Conservation (phyloP, 2,329 filamentous ascomycete genomes). For the Aspergillus floridensis region DNA sequence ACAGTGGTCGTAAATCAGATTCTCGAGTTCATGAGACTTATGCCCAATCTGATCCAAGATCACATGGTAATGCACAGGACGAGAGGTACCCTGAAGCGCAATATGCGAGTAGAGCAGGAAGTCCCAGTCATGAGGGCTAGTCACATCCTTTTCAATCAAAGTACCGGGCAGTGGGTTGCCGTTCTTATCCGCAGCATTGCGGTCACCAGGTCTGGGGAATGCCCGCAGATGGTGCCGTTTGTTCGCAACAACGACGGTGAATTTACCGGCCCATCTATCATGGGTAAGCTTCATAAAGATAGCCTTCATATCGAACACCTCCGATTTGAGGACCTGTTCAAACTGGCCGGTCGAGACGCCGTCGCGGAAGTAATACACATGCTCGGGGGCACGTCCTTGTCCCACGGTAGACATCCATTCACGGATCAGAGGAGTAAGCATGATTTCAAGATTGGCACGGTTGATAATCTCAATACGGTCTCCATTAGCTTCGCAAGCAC, state of each 20-base stretch:
- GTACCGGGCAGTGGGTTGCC: constrained; percentile 82
- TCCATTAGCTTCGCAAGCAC: constrained; percentile 78
- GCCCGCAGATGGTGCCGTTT: constrained; percentile 95
- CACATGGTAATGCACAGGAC: constrained; percentile 89
- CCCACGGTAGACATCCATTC: constrained; percentile 62
- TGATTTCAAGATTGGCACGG: constrained; percentile 60
- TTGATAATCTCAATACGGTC: constrained; percentile 76
- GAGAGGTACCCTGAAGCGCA: constrained; percentile 90
- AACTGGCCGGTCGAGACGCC: constrained; percentile 90
- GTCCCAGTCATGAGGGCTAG: constrained; percentile 85
- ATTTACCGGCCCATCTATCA: constrained; percentile 55
- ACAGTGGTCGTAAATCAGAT: constrained; percentile 90
- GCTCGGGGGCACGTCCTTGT: constrained; percentile 58
- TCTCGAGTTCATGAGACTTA: constrained; percentile 68
- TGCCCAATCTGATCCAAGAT: constrained; percentile 76
- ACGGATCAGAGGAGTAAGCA: constrained; percentile 63
- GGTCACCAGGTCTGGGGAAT: constrained; percentile 66
- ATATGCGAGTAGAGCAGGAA: constrained; percentile 72
- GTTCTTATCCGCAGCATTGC: constrained; percentile 63
- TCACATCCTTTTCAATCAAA: constrained; percentile 84
- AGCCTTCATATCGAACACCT: constrained; percentile 69
- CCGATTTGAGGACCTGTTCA: constrained; percentile 71
- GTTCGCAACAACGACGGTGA: constrained; percentile 83
- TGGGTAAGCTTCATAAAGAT: constrained; percentile 47
- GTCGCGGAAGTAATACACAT: constrained; percentile 89